Evolutionary conservation across 1,139 yeast genomes (phyloP), one percentile per base, ranked within the genome.

Genomic region (Candida neerlandica): DNA sequence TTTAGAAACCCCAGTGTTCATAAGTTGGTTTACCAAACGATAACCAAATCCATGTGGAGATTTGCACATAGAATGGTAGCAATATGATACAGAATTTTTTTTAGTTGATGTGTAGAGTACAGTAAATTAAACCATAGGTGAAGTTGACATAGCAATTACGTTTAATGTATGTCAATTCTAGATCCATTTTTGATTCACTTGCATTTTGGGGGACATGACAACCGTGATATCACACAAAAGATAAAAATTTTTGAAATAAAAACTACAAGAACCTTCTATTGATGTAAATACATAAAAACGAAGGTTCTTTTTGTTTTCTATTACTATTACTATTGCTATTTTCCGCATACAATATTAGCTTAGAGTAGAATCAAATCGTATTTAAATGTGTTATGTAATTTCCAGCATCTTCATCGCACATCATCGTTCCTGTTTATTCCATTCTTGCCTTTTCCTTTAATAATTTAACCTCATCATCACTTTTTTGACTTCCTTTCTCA

Each of bases 401-500:
- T 18, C 30, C 38, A 43, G 37, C 19, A 26, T 34, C 41, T 30
- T 40, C 18, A 19, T 18, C 23, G 11, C 16, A n/a, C 14, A 27
- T 23, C 18, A 15, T 39, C 6, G 10, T 44, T 39, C 27, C 39
- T 1, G 9, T n/a, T 32, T 34, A 51, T 21, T 47, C 47, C 18
- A 47, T 21, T 52, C 56, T 62, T 5, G 75, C 75, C 45, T 63
- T 61, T 54, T 75, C 76, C 47, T 69, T 69, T 45, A 76, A 66
- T 48, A 63, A 51, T 50, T 62, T 64, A 49, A 76, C 62, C 56
- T 75, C 80, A 49, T 75, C 64, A 38, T 75, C 79, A 23, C 71
- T 65, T 55, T 73, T 71, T 46, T 74, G 75, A 49, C 70, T 67
- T 1, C 80, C 78, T 41, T 57, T 57, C 45, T 56, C 58, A 42